Conservation (phyloP, 257 asterid genomes). For the Oldenlandia corymbosa region DNA sequence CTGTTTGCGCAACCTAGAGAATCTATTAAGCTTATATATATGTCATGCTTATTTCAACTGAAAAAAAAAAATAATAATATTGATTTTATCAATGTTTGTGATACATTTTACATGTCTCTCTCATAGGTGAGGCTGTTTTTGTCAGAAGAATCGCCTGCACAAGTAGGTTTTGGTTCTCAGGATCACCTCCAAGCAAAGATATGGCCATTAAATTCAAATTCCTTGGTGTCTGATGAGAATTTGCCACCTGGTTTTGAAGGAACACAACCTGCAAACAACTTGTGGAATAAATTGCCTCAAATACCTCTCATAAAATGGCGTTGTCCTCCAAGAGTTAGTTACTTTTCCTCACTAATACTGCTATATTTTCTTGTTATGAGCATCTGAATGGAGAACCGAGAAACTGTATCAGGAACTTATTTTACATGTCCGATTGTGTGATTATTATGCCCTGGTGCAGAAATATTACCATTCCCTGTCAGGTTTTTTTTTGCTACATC, state of each 20-base stretch:
- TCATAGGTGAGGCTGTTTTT: slow-evolving; percentile 70
- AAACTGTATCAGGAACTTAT: background rate
- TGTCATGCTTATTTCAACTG: no score
- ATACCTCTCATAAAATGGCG: slow-evolving; percentile 68
- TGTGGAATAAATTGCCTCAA: slow-evolving; percentile 51
- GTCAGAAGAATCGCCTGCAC: slow-evolving; percentile 81
- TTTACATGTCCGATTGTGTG: background rate
- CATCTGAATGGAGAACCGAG: background rate
- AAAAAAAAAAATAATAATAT: no score
- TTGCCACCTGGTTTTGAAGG: slow-evolving; percentile 93
- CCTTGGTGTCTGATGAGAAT: slow-evolving; percentile 52
- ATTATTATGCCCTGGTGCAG: background rate
- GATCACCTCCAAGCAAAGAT: slow-evolving; percentile 85
- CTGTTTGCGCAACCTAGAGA: background rate
- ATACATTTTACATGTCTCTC: slow-evolving; percentile 8
- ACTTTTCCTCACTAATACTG: background rate
- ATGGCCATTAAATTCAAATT: slow-evolving; percentile 42
- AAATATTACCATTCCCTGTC: background rate
- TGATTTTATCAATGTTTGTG: background rate
- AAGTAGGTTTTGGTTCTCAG: slow-evolving; percentile 61
- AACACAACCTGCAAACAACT: slow-evolving; percentile 44
- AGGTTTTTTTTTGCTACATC: no score
- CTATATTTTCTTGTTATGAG: slow-evolving; percentile 4
- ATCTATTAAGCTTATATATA: background rate
- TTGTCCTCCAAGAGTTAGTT: slow-evolving; percentile 67